A percentile compares a stretch with the other conserved stretches of the same genome.
Evolutionary conservation across 768 basidiomycete species (phyloP).

Genomic region (Mycena vulgaris): DNA sequence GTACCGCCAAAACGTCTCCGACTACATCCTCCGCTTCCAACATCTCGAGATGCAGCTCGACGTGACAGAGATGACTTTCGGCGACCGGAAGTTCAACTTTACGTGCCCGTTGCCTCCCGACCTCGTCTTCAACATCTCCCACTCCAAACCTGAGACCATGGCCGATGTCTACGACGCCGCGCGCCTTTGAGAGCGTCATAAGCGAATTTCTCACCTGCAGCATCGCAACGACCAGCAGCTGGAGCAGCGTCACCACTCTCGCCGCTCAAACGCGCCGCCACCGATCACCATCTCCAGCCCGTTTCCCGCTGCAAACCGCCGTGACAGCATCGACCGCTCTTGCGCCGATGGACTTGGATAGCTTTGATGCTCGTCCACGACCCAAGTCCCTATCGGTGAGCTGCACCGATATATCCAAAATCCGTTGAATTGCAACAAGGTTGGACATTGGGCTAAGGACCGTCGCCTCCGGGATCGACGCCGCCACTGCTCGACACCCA

Average conservation of each 20-base stretch:
- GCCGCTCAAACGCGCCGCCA: background rate
- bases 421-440: slow-evolving; percentile 33
- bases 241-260: background rate
- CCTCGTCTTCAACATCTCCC: slow-evolving; percentile 13
- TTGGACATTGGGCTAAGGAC: slow-evolving; percentile 30
- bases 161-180: slow-evolving; percentile 33
- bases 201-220: background rate
- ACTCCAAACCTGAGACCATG: slow-evolving; percentile 15
- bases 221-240: slow-evolving; percentile 2
- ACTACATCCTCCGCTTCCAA: slow-evolving; percentile 25
- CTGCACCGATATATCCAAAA: slow-evolving; percentile 7
- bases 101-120: slow-evolving; percentile 4
- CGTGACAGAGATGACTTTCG: slow-evolving; percentile 21
- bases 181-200: slow-evolving; percentile 20
- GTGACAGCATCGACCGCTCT: background rate
- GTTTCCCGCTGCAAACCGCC: background rate
- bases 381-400: background rate
- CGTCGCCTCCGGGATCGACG: slow-evolving; percentile 9
- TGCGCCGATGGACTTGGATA: slow-evolving; percentile 8
- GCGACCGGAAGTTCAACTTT: slow-evolving; percentile 25
- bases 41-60: slow-evolving; percentile 28
- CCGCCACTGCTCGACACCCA: background rate
- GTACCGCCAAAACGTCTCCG: slow-evolving; percentile 2
- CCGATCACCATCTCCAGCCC: background rate
- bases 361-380: background rate